A percentile compares a stretch with the other conserved stretches of the same genome.
Evolutionary conservation across 805 yeast genomes (phyloP).

Genomic region (Candida broadrunensis): DNA sequence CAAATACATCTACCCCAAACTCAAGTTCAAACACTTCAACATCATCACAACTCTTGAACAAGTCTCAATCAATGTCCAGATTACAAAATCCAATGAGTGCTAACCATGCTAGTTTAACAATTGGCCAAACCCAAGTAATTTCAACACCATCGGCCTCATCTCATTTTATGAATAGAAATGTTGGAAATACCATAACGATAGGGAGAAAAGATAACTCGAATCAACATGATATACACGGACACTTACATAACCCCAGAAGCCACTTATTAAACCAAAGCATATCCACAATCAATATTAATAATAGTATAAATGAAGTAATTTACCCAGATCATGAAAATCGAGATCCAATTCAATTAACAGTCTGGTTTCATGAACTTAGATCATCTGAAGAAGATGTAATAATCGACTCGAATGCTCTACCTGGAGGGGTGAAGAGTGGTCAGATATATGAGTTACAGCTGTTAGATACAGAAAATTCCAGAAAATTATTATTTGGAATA

Average conservation of each 20-base stretch:
- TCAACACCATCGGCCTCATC: slow-evolving; percentile 1
- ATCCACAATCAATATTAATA: not conserved
- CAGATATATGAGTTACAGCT: slow-evolving; percentile 70
- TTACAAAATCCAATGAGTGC: slow-evolving; percentile 13
- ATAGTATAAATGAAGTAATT: not conserved
- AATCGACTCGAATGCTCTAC: slow-evolving; percentile 56
- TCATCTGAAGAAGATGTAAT: slow-evolving; percentile 57
- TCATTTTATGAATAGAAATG: slow-evolving; percentile 13
- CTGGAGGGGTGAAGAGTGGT: slow-evolving; percentile 70
- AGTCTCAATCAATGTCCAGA: not conserved
- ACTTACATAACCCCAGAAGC: not conserved
- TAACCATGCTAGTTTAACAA: slow-evolving; percentile 15
- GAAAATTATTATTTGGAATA: slow-evolving; percentile 13
- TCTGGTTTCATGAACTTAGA: slow-evolving; percentile 71
- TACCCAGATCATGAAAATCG: slow-evolving; percentile 1
- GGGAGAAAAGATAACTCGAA: slow-evolving; percentile 10
- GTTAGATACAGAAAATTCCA: slow-evolving; percentile 22
- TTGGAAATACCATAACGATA: slow-evolving; percentile 22
- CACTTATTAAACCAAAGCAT: not conserved
- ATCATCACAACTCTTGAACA: not conserved
- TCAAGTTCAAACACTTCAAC: not conserved
- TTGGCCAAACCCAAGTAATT: not conserved
- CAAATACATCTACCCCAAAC: slow-evolving; percentile 2
- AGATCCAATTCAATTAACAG: slow-evolving; percentile 38
- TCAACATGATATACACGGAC: slow-evolving; percentile 4